phyloP scores from a whole-genome alignment of 805 yeast species.

The Wickerhamiella occidentalis region DNA sequence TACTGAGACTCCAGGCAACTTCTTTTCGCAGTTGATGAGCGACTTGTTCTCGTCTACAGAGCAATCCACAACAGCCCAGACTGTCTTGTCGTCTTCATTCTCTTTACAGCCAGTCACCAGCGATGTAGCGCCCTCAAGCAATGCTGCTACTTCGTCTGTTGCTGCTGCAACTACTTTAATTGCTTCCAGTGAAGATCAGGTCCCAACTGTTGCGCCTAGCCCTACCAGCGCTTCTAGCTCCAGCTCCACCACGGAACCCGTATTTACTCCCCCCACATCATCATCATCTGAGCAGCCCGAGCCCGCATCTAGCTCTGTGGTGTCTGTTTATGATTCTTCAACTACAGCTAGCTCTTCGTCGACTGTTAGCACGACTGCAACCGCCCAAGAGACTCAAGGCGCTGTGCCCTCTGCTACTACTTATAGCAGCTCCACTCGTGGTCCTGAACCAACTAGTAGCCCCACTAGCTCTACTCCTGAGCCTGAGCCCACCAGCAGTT shows the following conservation, averaged over 20 bases:
- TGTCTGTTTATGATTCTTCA: not conserved
- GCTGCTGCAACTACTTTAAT: not conserved
- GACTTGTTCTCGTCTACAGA: not conserved
- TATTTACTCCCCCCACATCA: not conserved
- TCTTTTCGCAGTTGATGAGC: not conserved
- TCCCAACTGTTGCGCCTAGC: slow-evolving; percentile 1
- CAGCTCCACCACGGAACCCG: not conserved
- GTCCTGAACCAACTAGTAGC: not conserved
- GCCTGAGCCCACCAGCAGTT: not conserved
- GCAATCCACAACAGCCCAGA: not conserved
- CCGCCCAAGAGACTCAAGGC: not conserved
- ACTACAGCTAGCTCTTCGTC: not conserved
- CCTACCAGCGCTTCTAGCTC: not conserved
- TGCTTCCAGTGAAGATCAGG: not conserved
- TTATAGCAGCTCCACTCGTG: not conserved
- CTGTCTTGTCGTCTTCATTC: slow-evolving; percentile 1
- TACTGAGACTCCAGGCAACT: slow-evolving; percentile 1
- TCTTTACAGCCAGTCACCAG: slow-evolving; percentile 3
- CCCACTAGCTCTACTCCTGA: not conserved
- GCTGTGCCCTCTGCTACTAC: not conserved
- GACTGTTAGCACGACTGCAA: not conserved
- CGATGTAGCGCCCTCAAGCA: not conserved
- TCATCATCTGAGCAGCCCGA: not conserved
- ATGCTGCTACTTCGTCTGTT: not conserved
- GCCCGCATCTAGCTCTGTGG: not conserved